Evolutionary conservation across 352 stramenopile species (phyloP).

Genomic region (Thalassiosira sp.): DNA sequence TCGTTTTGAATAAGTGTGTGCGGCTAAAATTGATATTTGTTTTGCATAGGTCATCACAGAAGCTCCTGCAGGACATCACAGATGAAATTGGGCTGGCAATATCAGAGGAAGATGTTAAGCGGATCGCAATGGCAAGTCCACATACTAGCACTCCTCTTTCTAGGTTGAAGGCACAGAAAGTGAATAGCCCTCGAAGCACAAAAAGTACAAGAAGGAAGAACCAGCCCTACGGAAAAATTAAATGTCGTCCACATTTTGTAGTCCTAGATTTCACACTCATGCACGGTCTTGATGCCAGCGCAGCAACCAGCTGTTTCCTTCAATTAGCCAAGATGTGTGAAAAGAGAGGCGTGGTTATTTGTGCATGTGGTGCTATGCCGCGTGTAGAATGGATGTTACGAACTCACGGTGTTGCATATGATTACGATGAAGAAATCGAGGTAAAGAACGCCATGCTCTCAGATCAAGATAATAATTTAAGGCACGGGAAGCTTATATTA

Average conservation of each 20-base stretch:
- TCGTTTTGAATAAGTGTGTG: too few species aligned
- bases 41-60: conserved; percentile 55
- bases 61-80: conserved; percentile 61
- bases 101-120: conserved; percentile 23
- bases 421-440: conserved; percentile 51
- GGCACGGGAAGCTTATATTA: conserved; percentile 34
- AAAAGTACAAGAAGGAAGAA: neutral
- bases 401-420: conserved; percentile 60
- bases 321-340: conserved; percentile 73
- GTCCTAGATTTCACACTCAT: conserved; percentile 75
- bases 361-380: conserved; percentile 56
- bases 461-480: conserved; percentile 12
- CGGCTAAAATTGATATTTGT: too few species aligned
- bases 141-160: conserved; percentile 28
- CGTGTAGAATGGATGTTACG: conserved; percentile 77
- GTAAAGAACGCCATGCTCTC: conserved; percentile 31
- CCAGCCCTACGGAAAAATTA: conserved; percentile 5
- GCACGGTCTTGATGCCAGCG: conserved; percentile 73
- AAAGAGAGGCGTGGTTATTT: conserved; percentile 72
- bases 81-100: conserved; percentile 58
- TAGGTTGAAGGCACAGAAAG: conserved; percentile 1
- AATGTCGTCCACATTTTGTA: conserved; percentile 54
- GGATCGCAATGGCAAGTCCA: conserved; percentile 32
- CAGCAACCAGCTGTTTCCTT: conserved; percentile 70
- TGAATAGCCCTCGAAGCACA: conserved; percentile 1